Percentiles rank a stretch among this genome's conserved stretches.
phyloP scores from a whole-genome alignment of 1,139 yeast genomes.

The Taphrina deformans region DNA sequence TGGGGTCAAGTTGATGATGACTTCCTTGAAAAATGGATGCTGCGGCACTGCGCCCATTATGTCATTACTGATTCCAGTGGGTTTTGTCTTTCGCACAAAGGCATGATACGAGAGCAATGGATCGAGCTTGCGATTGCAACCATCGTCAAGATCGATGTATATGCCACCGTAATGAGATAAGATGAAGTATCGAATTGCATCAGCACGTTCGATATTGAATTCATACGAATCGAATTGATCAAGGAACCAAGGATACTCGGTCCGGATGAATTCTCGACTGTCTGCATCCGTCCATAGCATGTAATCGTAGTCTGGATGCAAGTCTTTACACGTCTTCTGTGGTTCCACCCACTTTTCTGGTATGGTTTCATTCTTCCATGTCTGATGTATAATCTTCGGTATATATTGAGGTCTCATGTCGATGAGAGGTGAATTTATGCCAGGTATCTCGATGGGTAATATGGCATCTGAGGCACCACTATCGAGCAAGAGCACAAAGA shows the following conservation, averaged over 20 bases:
- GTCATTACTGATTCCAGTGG: constrained; percentile 90
- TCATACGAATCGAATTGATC: constrained; percentile 73
- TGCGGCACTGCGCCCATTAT: constrained; percentile 86
- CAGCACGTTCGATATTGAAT: constrained; percentile 86
- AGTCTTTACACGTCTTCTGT: constrained; percentile 69
- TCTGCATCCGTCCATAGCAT: constrained; percentile 87
- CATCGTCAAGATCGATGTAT: constrained; percentile 83
- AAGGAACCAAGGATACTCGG: constrained; percentile 83
- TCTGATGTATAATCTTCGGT: constrained; percentile 91
- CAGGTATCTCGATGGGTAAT: constrained; percentile 44
- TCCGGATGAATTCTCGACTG: constrained; percentile 74
- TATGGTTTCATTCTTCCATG: constrained; percentile 73
- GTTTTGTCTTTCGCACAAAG: constrained; percentile 80
- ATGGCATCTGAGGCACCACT: constrained; percentile 47
- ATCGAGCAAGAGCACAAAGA: constrained; percentile 72
- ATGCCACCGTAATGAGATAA: constrained; percentile 83
- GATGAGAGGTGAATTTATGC: constrained; percentile 51
- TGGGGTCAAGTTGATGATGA: constrained; percentile 60
- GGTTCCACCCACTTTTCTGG: constrained; percentile 82
- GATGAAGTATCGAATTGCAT: constrained; percentile 86
- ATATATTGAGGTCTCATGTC: constrained; percentile 49
- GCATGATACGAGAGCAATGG: constrained; percentile 80
- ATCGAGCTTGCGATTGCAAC: constrained; percentile 73
- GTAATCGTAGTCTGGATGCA: constrained; percentile 85
- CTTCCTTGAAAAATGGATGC: constrained; percentile 81